Base-by-base conservation (phyloP, 2,329 filamentous ascomycete species). In the Exophiala bonariae region DNA sequence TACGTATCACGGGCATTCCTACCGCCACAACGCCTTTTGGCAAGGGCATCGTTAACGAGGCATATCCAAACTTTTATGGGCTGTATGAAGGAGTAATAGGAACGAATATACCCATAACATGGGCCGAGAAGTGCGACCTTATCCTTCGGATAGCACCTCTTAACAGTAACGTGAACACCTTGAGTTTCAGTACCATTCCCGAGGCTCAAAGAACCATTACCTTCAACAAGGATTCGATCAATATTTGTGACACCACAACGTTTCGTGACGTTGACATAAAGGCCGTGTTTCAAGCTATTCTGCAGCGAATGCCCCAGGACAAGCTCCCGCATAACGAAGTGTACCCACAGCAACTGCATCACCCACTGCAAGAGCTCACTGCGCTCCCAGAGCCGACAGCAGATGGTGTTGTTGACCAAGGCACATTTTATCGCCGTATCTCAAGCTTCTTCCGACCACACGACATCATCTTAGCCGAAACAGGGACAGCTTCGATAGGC, bases 201-300 rank as follows among this genome's bases (percentile, higher is more conserved):
- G 22, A 50, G 18, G 28, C 42, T 37, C 30, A 34, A 10, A 35
- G 22, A 54, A 87, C 85, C 2, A 89, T 96, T 60, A 86, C 91
- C 59, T 83, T 96, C 61, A 86, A 93, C 69, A 86, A 82, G 63
- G 82, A 80, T 49, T 79, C 82, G 56, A 83, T 86, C 59, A 79
- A 80, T 41, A 6, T 26, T 26, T 26, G 23, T 26, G 11, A 26
- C 11, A 26, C 23, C 23, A 26, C 23, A 11, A 26, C 23, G 11
- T 26, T 26, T 11, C 6, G 23, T 11, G 11, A 26, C 23, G 23
- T 26, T 6, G 6, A 26, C 11, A 26, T 26, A 11, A 26, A 26
- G 23, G 6, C 23, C 11, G 23, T 26, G 23, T 86, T 95, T 35
- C 78, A 85, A 41, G 89, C 88, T 67, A 87, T 8, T 19, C 20